phyloP scores from a whole-genome alignment of 2,329 filamentous ascomycete species.

The Pestalotiopsis sp. region DNA sequence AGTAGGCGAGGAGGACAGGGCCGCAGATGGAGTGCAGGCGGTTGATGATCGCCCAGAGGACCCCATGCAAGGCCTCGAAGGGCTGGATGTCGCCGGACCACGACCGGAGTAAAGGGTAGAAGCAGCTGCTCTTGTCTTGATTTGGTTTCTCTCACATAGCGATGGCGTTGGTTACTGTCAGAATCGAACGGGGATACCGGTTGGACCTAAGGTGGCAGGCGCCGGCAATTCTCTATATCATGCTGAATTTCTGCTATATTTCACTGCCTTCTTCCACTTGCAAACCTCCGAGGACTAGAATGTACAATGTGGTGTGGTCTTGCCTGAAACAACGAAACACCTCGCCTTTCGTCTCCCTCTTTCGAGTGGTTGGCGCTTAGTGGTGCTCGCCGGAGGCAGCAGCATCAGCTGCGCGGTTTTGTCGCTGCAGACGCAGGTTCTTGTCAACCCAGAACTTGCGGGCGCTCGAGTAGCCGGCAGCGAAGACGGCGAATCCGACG shows the following conservation, averaged over 20 bases:
- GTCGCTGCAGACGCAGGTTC: constrained; percentile 83
- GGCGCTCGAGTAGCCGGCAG: constrained; percentile 77
- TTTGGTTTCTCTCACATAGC: constrained; percentile 28
- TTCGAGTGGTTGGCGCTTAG: constrained; percentile 23
- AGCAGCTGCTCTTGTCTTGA: constrained; percentile 7
- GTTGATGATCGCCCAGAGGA: constrained; percentile 64
- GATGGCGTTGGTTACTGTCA: constrained; percentile 28
- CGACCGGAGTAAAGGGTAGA: constrained; percentile 62
- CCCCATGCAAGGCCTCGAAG: constrained; percentile 95
- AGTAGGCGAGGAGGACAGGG: constrained; percentile 75
- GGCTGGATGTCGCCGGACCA: constrained; percentile 90
- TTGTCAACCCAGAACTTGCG: constrained; percentile 88
- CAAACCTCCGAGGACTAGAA: constrained; percentile 23
- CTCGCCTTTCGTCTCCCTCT: constrained; percentile 10
- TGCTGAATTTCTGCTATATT: constrained; percentile 23
- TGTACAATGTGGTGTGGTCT: constrained; percentile 27
- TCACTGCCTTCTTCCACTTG: constrained; percentile 16
- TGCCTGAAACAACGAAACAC: constrained; percentile 20
- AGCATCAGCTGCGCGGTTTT: constrained; percentile 53
- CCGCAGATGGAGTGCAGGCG: constrained; percentile 53
- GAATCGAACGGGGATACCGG: not conserved
- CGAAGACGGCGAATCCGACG: constrained; percentile 78
- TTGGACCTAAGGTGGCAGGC: constrained; percentile 13
- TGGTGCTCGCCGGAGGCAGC: constrained; percentile 31
- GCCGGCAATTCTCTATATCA: constrained; percentile 24